Conservation (phyloP, 2,329 filamentous ascomycete genomes). For the Tetracladium maxilliforme region DNA sequence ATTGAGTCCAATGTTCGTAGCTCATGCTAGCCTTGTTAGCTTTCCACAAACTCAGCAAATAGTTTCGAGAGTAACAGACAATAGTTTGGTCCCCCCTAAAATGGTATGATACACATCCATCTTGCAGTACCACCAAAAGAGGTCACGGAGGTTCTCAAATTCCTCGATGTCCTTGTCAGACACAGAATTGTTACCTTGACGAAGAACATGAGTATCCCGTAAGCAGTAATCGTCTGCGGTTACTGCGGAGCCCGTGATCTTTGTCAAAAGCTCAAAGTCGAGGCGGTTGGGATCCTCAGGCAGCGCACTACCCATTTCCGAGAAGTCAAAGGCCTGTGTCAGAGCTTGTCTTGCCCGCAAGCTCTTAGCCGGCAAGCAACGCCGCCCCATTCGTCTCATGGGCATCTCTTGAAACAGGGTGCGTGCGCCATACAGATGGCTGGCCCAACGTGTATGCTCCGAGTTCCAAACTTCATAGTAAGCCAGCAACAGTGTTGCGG, state of each 20-base stretch:
- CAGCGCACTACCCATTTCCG: too few species aligned
- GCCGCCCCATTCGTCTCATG: too few species aligned
- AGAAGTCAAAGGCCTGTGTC: too few species aligned
- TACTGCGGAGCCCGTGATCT: too few species aligned
- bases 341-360: too few species aligned
- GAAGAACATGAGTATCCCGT: too few species aligned
- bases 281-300: too few species aligned
- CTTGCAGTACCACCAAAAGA: slow-evolving; percentile 94
- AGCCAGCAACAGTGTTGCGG: slow-evolving; percentile 70
- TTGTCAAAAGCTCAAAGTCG: too few species aligned
- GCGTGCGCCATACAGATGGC: slow-evolving; percentile 72
- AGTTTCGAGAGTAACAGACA: slow-evolving; percentile 37
- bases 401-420: slow-evolving; percentile 75
- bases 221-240: too few species aligned
- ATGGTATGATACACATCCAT: slow-evolving; percentile 89
- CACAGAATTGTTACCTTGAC: too few species aligned
- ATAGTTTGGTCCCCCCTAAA: slow-evolving; percentile 67
- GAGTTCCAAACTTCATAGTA: slow-evolving; percentile 94
- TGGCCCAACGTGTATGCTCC: slow-evolving; percentile 92
- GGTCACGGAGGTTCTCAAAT: slow-evolving; percentile 69
- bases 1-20: slow-evolving; percentile 70
- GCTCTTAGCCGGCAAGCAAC: too few species aligned
- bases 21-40: slow-evolving; percentile 46
- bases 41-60: neutral
- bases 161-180: slow-evolving; percentile 56